A percentile compares a stretch with the other conserved stretches of the same genome.
Evolutionary conservation across 2,329 filamentous ascomycete species (phyloP).

Genomic region (Neoscytalidium dimidiatum): DNA sequence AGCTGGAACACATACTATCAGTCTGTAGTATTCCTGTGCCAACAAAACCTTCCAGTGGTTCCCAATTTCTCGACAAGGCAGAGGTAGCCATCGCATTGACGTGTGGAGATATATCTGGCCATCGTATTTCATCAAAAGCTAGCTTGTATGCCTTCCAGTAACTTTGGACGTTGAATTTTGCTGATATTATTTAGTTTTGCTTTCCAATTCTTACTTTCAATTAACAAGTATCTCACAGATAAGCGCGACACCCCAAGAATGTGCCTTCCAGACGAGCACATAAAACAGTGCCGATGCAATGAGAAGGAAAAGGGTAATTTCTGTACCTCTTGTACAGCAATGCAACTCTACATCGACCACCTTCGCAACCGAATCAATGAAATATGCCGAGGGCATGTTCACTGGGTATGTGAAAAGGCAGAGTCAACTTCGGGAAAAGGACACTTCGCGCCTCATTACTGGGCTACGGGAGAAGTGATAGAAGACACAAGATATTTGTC

Average conservation of each 20-base stretch:
- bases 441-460: neutral
- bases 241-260: no score
- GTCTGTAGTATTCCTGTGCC: conserved; percentile 19
- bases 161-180: fast-evolving
- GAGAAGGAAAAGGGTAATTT: no score
- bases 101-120: conserved; percentile 23
- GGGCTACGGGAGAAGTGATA: neutral
- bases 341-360: neutral
- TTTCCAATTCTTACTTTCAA: neutral
- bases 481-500: fast-evolving
- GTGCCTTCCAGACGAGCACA: no score
- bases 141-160: neutral
- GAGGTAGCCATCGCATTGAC: conserved; percentile 11
- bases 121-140: conserved; percentile 17
- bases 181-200: neutral
- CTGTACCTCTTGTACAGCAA: no score
- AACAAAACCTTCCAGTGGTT: fast-evolving
- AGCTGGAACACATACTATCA: conserved; percentile 23
- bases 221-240: neutral
- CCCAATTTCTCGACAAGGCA: fast-evolving
- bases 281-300: no score
- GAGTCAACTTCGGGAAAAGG: neutral
- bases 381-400: neutral
- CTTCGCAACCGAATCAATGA: neutral
- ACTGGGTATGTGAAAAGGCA: neutral